phyloP scores from a whole-genome alignment of 495 filamentous ascomycete genomes.

The Elasticomyces elasticus region DNA sequence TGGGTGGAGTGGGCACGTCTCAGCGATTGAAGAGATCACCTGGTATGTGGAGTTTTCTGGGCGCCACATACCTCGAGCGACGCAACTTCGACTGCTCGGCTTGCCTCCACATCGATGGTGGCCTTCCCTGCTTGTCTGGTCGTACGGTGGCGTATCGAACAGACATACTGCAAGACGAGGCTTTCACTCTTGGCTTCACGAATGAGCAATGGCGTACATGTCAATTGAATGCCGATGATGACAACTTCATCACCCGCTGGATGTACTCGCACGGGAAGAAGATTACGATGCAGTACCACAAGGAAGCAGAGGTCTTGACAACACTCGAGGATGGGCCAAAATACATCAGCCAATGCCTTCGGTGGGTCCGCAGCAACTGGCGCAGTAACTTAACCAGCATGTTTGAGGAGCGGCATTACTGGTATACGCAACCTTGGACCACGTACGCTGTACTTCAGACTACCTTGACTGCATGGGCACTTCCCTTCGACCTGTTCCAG shows the following conservation, averaged over 20 bases:
- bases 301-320: constrained; percentile 49
- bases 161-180: constrained; percentile 64
- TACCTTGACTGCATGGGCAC: constrained; percentile 48
- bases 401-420: constrained; percentile 42
- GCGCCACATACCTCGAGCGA: constrained; percentile 70
- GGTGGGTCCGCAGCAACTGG: constrained; percentile 59
- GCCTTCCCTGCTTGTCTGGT: constrained; percentile 79
- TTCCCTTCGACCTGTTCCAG: constrained; percentile 45
- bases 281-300: constrained; percentile 52
- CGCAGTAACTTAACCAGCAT: constrained; percentile 50
- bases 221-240: constrained; percentile 55
- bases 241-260: constrained; percentile 61
- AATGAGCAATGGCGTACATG: constrained; percentile 46
- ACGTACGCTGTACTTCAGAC: constrained; percentile 53
- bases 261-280: constrained; percentile 46
- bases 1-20: constrained; percentile 74
- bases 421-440: constrained; percentile 48
- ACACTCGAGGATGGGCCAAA: constrained; percentile 46
- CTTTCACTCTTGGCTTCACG: constrained; percentile 54
- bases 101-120: constrained; percentile 75
- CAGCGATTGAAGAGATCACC: constrained; percentile 63
- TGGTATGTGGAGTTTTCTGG: constrained; percentile 63
- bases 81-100: constrained; percentile 85
- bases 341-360: constrained; percentile 49
- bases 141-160: constrained; percentile 76